Evolutionary conservation across 352 stramenopile species (phyloP).

Genomic region (Phytophthora sojae): DNA sequence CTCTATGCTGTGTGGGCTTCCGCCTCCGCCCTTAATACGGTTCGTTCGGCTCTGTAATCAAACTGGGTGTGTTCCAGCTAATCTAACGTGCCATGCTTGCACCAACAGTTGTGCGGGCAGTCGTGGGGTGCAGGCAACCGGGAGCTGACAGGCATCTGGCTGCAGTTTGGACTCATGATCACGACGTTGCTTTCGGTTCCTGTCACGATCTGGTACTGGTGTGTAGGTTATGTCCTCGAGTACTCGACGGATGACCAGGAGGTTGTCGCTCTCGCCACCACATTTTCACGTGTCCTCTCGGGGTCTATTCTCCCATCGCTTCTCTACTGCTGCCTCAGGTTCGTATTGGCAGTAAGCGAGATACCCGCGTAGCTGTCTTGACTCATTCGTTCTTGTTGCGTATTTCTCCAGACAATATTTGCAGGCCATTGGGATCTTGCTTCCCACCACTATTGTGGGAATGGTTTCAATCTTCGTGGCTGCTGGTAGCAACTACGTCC

Average conservation of each 20-base stretch:
- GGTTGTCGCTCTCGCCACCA: constrained; percentile 62
- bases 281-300: constrained; percentile 69
- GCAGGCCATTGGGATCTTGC: constrained; percentile 68
- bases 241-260: constrained; percentile 68
- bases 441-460: constrained; percentile 73
- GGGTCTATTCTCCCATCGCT: constrained; percentile 68
- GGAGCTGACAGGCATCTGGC: constrained; percentile 76
- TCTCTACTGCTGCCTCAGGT: constrained; percentile 73
- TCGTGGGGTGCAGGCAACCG: constrained; percentile 74
- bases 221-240: constrained; percentile 61
- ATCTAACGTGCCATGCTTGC: constrained; percentile 2
- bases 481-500: constrained; percentile 66
- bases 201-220: constrained; percentile 80
- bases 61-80: neutral
- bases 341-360: neutral
- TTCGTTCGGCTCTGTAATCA: constrained; percentile 19
- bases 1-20: constrained; percentile 75
- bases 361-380: neutral
- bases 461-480: constrained; percentile 69
- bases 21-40: constrained; percentile 69
- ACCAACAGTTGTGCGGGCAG: constrained; percentile 66
- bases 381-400: constrained; percentile 4
- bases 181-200: constrained; percentile 63
- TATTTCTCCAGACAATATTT: constrained; percentile 64
- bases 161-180: constrained; percentile 73